Evolutionary conservation across 768 basidiomycete genomes (phyloP).

Genomic region (Mycena capillaripes): DNA sequence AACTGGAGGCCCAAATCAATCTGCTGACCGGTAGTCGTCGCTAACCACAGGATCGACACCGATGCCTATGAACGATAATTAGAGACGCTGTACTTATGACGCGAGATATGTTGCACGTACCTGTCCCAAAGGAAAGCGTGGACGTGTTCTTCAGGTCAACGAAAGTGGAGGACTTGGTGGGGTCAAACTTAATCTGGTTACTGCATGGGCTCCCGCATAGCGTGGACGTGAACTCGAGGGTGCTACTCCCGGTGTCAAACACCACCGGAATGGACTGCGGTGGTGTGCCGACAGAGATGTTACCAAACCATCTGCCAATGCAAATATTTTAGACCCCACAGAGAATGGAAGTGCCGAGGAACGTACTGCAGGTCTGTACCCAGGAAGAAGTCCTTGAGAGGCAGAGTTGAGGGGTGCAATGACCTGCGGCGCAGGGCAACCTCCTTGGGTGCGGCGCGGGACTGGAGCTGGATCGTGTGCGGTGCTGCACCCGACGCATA

Average conservation of each 20-base stretch:
- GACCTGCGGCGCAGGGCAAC: conserved; percentile 48
- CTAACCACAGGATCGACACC: conserved; percentile 68
- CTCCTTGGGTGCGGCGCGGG: conserved; percentile 13
- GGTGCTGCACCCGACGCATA: too few species aligned
- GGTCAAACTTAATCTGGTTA: conserved; percentile 61
- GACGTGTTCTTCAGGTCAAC: conserved; percentile 55
- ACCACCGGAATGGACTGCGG: conserved; percentile 65
- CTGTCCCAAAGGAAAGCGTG: conserved; percentile 66
- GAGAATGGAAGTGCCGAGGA: too few species aligned
- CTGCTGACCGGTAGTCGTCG: conserved; percentile 51
- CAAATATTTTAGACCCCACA: conserved; percentile 1
- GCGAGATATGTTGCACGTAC: conserved; percentile 35
- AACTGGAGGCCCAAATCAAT: not conserved
- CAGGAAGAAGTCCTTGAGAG: conserved; percentile 65
- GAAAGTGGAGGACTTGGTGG: conserved; percentile 65
- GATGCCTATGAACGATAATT: conserved; percentile 36
- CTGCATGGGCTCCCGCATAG: conserved; percentile 59
- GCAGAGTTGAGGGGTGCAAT: conserved; percentile 53
- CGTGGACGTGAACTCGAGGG: conserved; percentile 42
- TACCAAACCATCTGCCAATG: conserved; percentile 62
- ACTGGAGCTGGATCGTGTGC: conserved; percentile 26
- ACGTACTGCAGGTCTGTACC: conserved; percentile 70
- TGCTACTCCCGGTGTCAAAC: conserved; percentile 67
- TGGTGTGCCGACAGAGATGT: conserved; percentile 67
- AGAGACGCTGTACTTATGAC: too few species aligned